phyloP scores from a whole-genome alignment of 1,139 yeast genomes.

The Insectozyma bohioensis region DNA sequence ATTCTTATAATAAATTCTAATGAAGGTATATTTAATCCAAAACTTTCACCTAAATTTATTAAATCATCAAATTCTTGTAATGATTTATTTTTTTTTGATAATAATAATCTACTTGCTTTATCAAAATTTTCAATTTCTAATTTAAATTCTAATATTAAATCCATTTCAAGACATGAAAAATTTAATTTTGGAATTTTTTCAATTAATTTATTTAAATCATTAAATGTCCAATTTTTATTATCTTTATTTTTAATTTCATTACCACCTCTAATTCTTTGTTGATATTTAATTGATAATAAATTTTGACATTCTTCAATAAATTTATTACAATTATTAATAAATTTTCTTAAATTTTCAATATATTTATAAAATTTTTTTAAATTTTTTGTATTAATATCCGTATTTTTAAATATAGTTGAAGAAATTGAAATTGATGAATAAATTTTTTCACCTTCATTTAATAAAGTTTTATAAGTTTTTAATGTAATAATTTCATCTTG shows the following conservation, averaged over 20 bases:
- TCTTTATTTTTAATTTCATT: constrained; percentile 9
- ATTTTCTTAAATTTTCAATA: constrained; percentile 38
- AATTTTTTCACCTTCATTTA: constrained; percentile 58
- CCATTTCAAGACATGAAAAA: constrained; percentile 58
- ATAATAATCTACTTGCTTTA: constrained; percentile 42
- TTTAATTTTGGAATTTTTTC: constrained; percentile 49
- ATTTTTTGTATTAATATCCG: constrained; percentile 12
- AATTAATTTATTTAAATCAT: constrained; percentile 34
- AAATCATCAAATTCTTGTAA: constrained; percentile 45
- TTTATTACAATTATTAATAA: constrained; percentile 44
- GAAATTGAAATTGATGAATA: constrained; percentile 28
- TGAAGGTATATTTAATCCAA: constrained; percentile 58
- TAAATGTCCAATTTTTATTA: constrained; percentile 8
- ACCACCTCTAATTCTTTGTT: constrained; percentile 44
- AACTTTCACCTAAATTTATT: constrained; percentile 54
- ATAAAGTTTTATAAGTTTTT: constrained; percentile 42
- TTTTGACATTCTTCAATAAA: constrained; percentile 61
- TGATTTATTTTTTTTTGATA: constrained; percentile 27
- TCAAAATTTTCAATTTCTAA: constrained; percentile 56
- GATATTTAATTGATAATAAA: constrained; percentile 50
- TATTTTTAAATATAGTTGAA: constrained; percentile 10
- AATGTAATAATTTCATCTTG: constrained; percentile 48
- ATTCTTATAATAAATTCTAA: constrained; percentile 48
- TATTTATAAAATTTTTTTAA: constrained; percentile 18
- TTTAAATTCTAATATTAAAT: constrained; percentile 55